Percentiles rank a stretch among this genome's conserved stretches.
phyloP scores from a whole-genome alignment of 1,284 basidiomycete species.

The Cutaneotrichosporon dermatis region DNA sequence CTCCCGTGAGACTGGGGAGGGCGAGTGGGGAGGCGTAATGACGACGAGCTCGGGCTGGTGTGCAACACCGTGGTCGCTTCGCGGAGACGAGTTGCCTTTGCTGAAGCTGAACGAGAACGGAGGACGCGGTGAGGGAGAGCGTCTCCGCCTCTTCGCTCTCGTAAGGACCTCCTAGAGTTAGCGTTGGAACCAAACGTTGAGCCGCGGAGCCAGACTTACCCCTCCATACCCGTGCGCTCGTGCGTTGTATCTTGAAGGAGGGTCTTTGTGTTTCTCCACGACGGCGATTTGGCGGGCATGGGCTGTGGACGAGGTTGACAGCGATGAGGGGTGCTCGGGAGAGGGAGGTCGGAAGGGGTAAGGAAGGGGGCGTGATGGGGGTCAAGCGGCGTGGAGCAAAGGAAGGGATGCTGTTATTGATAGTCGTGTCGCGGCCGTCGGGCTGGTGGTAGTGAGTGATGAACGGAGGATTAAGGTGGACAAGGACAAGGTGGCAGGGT shows the following conservation, averaged over 20 bases:
- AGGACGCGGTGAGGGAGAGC: background rate
- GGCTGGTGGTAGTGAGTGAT: too few relatives aligned
- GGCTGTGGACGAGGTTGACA: too few relatives aligned
- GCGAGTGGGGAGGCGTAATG: background rate
- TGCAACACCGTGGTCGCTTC: background rate
- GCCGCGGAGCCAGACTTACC: background rate
- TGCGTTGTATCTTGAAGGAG: background rate
- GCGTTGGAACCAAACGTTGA: too few relatives aligned
- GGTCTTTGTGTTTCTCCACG: background rate
- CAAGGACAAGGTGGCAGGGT: too few relatives aligned
- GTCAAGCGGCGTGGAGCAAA: background rate
- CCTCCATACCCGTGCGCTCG: slow-evolving; percentile 1
- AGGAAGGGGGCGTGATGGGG: too few relatives aligned
- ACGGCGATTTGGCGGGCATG: background rate
- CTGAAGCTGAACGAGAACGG: background rate
- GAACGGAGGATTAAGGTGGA: too few relatives aligned
- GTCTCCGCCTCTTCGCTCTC: background rate
- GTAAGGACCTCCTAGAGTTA: background rate
- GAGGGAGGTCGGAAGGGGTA: too few relatives aligned
- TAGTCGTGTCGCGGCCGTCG: too few relatives aligned
- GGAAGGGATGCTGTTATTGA: background rate
- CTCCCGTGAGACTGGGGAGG: background rate
- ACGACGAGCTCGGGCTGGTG: background rate
- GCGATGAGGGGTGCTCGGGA: too few relatives aligned
- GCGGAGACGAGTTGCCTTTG: background rate